These are phyloP conservation scores for Debaryomycetaceae sp. DNA, from an alignment of 1,139 yeast genomes.

Conservation along the genomic window DNA sequence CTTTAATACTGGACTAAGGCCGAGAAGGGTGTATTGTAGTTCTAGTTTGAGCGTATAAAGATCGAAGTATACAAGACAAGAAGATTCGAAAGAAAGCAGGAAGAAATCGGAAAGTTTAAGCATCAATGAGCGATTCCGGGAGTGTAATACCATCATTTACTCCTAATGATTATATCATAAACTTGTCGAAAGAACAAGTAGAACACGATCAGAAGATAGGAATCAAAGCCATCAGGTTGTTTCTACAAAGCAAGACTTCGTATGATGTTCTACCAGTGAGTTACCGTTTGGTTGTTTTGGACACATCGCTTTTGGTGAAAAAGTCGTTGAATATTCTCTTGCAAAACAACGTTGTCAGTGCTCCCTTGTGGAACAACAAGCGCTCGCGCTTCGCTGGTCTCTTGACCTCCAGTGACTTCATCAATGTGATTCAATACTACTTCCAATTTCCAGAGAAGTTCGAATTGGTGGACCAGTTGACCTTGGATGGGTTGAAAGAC, in stretches of 20 bases:
- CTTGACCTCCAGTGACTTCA: constrained; percentile 87
- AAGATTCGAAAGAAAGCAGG: no score
- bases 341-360: constrained; percentile 93
- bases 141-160: constrained; percentile 22
- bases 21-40: no score
- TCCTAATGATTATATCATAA: constrained; percentile 44
- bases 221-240: constrained; percentile 73
- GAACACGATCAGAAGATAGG: constrained; percentile 65
- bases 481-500: constrained; percentile 79
- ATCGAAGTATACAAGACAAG: no score
- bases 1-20: no score
- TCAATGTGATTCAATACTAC: constrained; percentile 92
- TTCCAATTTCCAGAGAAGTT: constrained; percentile 88
- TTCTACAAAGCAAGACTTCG: constrained; percentile 86
- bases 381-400: constrained; percentile 92
- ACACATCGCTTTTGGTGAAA: constrained; percentile 85
- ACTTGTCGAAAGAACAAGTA: constrained; percentile 41
- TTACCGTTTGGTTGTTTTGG: constrained; percentile 88
- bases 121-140: constrained; percentile 15
- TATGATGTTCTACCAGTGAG: constrained; percentile 97
- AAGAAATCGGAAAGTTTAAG: no score
- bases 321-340: constrained; percentile 85
- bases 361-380: constrained; percentile 94
- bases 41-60: no score
- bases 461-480: constrained; percentile 83